Evolutionary conservation across 176 grass and related monocot genomes (phyloP), one percentile per base, ranked within the genome.

Genomic region (Aegilops bicornis): DNA sequence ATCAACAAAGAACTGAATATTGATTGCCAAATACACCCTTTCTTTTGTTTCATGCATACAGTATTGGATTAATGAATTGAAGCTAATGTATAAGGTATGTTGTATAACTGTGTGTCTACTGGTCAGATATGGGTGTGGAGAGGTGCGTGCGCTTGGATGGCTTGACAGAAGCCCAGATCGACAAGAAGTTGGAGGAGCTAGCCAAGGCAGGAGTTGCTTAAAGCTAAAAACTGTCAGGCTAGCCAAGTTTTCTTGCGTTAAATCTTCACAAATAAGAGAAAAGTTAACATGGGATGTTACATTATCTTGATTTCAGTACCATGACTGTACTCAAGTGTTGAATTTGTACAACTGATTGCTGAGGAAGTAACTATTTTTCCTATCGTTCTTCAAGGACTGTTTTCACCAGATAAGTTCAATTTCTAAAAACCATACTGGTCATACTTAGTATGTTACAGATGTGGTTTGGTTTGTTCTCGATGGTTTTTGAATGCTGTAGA

Each of bases 181-280:
- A 92, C 86, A 80, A 83, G 62, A 94, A 92, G 85, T 85, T 94
- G 77, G 92, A 94, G 92, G 90, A 94, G 27, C 85, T 94, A 8
- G 81, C 81, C 27, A 92, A 86, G 71, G 87, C 85, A 2, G 82
- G 84, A 42, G 77, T 64, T 70, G 10, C 27, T 64, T 85, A 83
- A 69, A 62, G 27, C 69, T 29, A 73, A 79, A 64, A 73, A 79
- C 10, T 86, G 64, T 64, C 68, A 9, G 63, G 22, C 25, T 2
- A 45, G 19, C 16, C 13, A 83, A 23, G 15, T 11, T 79, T n/a
- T 43, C 7, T 40, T 47, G 39, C 14, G 0, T 43, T 31, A 65
- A 45, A 60, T 68, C 31, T 85, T 81, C 45, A 33, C 56, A 84
- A 89, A 85, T 89, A 89, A 89, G 69, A 27, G 45, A 85, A 43